These are phyloP conservation scores for Puccinia triticina DNA, from an alignment of 1,284 basidiomycete genomes.

Conservation along the genomic window DNA sequence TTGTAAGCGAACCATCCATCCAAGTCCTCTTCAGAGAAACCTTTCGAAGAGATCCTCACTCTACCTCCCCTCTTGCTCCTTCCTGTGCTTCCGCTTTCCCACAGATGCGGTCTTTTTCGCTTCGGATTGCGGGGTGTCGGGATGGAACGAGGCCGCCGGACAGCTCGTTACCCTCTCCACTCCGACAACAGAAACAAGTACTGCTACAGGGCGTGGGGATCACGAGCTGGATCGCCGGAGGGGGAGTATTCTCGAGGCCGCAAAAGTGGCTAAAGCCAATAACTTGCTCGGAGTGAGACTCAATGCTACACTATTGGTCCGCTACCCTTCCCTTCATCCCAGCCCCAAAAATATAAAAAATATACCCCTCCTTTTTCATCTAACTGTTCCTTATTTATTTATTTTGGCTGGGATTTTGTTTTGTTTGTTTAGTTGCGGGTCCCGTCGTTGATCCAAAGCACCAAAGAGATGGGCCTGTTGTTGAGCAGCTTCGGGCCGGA, in stretches of 20 bases:
- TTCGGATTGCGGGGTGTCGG: conserved; percentile 76
- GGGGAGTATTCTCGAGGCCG: conserved; percentile 81
- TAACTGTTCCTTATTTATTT: background rate
- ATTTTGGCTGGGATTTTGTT: too few species aligned
- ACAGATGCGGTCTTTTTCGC: conserved; percentile 92
- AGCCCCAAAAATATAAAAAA: background rate
- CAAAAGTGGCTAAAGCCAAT: conserved; percentile 90
- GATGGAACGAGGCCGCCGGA: conserved; percentile 49
- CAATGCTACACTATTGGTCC: conserved; percentile 65
- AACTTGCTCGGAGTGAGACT: conserved; percentile 91
- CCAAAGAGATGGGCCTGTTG: conserved; percentile 84
- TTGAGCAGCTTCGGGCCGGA: conserved; percentile 73
- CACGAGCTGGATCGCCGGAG: conserved; percentile 65
- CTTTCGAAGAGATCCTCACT: background rate
- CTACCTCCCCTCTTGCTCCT: background rate
- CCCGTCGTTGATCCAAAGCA: conserved; percentile 79
- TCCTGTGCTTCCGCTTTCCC: background rate
- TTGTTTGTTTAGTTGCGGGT: conserved; percentile 66
- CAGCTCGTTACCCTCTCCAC: conserved; percentile 59
- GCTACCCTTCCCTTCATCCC: background rate
- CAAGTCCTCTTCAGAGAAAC: background rate
- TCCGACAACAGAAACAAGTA: background rate
- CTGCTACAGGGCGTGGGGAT: conserved; percentile 56
- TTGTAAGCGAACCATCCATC: conserved; percentile 60
- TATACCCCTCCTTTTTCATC: background rate